Base-by-base conservation (phyloP, 1,139 yeast genomes). In the Sugiyamaella grinbergsii region DNA sequence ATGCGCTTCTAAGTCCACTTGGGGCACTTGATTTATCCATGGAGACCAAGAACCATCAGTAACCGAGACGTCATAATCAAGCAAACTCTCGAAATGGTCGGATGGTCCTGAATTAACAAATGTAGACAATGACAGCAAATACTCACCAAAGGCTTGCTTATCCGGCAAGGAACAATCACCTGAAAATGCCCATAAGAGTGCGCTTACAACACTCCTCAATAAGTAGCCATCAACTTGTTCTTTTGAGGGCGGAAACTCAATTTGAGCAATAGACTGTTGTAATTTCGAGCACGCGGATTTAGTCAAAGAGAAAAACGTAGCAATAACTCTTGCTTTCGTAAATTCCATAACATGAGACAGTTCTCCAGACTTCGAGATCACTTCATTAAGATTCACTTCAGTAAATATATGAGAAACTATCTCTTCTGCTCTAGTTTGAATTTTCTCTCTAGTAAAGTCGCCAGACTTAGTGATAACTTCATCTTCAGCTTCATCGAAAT, bases 151-250 rank as follows among this genome's bases (percentile, higher is more conserved):
- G 0, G 47, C 39, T 10, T 65, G 68, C 48, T 83, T 71, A 1
- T 74, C 78, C 0, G 58, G 63, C 4, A 70, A 51, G 0, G 71
- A 48, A 49, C 79, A 66, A 58, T 82, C 91, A 0, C 94, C 94
- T 0, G 82, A 73, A 63, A 85, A 80, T 0, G 93, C 75, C 95
- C 95, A 87, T 0, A 77, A 64, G 6, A 83, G 40, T 0, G 84
- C 71, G 5, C 81, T 62, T 2, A 78, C 52, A 1, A 77, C 54
- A 0, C 76, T 68, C 49, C 74, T 78, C 0, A 58, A 58, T 5
- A 74, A 62, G 61, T 66, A 82, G 1, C 24, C 32, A 3, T 42
- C 41, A 19, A 61, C 56, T 32, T 58, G 62, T 0, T 65, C 61
- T 2, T 62, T 42, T 32, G 70, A 38, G 5, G 63, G 59, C 5